Base-by-base conservation (phyloP, 2,329 filamentous ascomycete species). In the Boeremia lycopersici region DNA sequence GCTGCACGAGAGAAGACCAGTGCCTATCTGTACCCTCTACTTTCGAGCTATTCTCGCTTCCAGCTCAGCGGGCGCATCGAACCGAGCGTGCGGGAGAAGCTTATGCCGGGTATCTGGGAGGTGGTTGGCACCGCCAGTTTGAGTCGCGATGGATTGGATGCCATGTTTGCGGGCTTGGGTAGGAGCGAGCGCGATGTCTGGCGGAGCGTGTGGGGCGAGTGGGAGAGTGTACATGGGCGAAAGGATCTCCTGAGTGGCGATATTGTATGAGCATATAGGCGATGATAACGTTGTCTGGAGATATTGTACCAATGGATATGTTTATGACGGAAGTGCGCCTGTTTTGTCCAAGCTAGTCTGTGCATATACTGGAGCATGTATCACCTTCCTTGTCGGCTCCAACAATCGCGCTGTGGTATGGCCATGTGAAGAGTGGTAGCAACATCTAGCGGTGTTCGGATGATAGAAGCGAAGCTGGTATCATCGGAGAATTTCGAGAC, bases 1-100 rank as follows among this genome's bases (percentile, higher is more conserved):
- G 83, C 82, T 52, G 83, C 84, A 7, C 81, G 83, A 60, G 79
- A 81, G 28, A 79, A 83, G 50, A 81, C 84, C 0, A 83, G 83
- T 0, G 80, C 84, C 60, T 83, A 84, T 65, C 72, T 86, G 12
- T 82, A 82, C 56, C 82, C 84, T 42, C 70, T 87, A 15, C 74
- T 88, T 3, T 81, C 82, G 65, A 78, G 82, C 31, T 88, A 85
- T 66, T 82, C 82, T 44, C 71, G 78, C 30, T 80, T 77, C 57
- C 80, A 82, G 43, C 74, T 88, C 23, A 75, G 76, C 26, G 72
- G 72, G 4, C 74, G 80, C 12, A 67, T 86, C n/a, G 69, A 70
- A 2, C 77, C 82, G 0, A 79, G 79, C 1, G 79, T 86, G 15
- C 81, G 84, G 62, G 78, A 82, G 38, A 73, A 72, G 59, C 85